These are phyloP conservation scores for Fonsecaea nubica DNA, from an alignment of 2,329 filamentous ascomycete species.

Conservation along the genomic window DNA sequence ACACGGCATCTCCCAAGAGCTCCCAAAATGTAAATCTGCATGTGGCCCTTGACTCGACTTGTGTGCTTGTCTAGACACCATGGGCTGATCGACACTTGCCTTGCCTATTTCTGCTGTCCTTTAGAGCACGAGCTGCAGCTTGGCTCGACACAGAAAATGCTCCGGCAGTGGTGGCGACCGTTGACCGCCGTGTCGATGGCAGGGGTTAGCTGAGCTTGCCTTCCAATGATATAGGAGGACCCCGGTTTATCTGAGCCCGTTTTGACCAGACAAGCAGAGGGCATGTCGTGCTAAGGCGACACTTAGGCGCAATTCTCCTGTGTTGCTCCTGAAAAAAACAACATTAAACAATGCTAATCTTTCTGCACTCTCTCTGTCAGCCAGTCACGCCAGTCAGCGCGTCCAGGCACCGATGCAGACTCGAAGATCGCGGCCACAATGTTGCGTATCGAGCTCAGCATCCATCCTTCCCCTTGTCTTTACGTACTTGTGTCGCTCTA, in stretches of 20 bases:
- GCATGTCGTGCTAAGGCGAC: neutral
- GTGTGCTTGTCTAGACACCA: neutral
- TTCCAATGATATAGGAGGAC: neutral
- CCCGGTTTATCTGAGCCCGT: slow-evolving; percentile 1
- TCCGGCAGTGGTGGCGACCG: neutral
- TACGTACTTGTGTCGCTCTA: slow-evolving; percentile 1
- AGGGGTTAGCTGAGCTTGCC: neutral
- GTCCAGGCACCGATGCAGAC: neutral
- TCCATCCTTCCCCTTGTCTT: neutral
- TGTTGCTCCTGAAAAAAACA: too few relatives aligned
- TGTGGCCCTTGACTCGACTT: neutral
- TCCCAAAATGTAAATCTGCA: slow-evolving; percentile 6
- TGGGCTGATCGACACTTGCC: neutral
- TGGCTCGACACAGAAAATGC: slow-evolving; percentile 8
- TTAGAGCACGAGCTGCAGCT: neutral
- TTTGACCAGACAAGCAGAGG: too few relatives aligned
- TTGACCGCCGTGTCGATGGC: slow-evolving; percentile 2
- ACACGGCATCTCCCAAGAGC: slow-evolving; percentile 7
- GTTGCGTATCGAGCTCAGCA: neutral
- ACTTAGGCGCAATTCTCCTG: neutral
- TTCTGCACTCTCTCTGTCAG: neutral
- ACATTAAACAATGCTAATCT: slow-evolving; percentile 5
- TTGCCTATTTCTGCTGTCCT: neutral
- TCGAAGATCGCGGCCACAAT: neutral
- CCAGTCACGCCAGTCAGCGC: neutral